These are phyloP conservation scores for Trichoderma gracile DNA, from an alignment of 2,329 filamentous ascomycete genomes.

Conservation along the genomic window DNA sequence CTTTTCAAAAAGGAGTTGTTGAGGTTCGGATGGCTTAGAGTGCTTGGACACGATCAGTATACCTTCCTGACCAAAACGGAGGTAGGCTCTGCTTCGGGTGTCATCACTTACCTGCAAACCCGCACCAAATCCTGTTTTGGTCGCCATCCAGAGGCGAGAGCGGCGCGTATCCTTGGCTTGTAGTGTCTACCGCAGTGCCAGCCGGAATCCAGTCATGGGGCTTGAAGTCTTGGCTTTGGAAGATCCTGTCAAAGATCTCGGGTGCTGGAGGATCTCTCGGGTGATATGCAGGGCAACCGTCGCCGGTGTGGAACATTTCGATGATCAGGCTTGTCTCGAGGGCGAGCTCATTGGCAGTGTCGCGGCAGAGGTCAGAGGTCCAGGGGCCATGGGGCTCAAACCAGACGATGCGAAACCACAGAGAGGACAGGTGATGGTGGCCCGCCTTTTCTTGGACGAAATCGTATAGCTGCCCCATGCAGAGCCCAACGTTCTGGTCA, in stretches of 20 bases:
- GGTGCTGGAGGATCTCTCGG: background rate
- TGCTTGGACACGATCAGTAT: background rate
- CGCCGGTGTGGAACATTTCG: slow-evolving; percentile 5
- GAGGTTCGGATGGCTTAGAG: background rate
- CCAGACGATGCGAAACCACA: slow-evolving; percentile 7
- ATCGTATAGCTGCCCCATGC: slow-evolving; percentile 17
- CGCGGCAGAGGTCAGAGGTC: background rate
- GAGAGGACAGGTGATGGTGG: background rate
- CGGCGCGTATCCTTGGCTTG: background rate
- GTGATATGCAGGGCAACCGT: background rate
- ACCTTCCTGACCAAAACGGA: background rate
- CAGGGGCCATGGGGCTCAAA: background rate
- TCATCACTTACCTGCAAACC: background rate
- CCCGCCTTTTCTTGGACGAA: background rate
- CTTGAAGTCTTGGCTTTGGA: background rate
- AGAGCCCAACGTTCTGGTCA: background rate
- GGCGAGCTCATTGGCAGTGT: background rate
- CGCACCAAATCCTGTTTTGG: background rate
- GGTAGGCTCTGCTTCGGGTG: background rate
- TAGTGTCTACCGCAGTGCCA: background rate
- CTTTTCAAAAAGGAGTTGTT: background rate
- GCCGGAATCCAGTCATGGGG: background rate
- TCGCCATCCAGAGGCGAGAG: background rate
- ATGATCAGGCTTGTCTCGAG: background rate
- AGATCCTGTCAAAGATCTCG: background rate